Evolutionary conservation across 2,329 filamentous ascomycete genomes (phyloP), one percentile per base, ranked within the genome.

Genomic region (Neofusicoccum parvum): DNA sequence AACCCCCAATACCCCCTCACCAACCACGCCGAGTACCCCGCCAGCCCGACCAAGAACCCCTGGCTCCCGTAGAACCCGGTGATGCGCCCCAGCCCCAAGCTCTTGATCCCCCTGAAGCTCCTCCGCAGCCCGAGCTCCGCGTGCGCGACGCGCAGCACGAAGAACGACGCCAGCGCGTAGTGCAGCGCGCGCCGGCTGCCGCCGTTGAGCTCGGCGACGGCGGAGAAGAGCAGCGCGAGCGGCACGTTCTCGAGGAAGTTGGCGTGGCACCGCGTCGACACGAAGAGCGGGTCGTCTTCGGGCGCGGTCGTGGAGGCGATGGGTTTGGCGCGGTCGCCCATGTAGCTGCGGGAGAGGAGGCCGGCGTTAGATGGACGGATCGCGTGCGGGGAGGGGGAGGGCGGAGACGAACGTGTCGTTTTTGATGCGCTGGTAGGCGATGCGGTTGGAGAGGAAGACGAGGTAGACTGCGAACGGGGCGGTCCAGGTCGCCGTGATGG

Each of bases 161-260:
- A 70, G 46, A 81, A 69, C 5, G 71, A 66, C 11, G 74, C 79
- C 37, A 82, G 71, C 3, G 74, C 75, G 14, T 71, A 78, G 63
- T 76, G 79, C 66, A 82, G 69, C 12, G 71, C 70, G 50, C 71
- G 74, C 70, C 76, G 68, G 50, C 79, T 73, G 6, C 74, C 80
- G 15, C 80, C 80, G 64, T 82, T 82, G n/a, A 81, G 66, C 69
- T 83, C 81, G 23, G 78, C 80, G 14, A 81, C 65, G n/a, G 76
- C 68, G 3, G 76, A 73, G 14, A 81, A 59, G 3, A 74, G 67
- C 34, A 82, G 70, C 3, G 76, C 75, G 9, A 81, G 63, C 1
- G 80, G 79, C 15, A 81, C 78, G 64, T 80, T 81, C 68, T 82
- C 80, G 39, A 76, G 65, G 68, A 81, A 83, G 64, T 82, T 82